Conservation (phyloP, 2,329 filamentous ascomycete species). For the Epichloe elymi region DNA sequence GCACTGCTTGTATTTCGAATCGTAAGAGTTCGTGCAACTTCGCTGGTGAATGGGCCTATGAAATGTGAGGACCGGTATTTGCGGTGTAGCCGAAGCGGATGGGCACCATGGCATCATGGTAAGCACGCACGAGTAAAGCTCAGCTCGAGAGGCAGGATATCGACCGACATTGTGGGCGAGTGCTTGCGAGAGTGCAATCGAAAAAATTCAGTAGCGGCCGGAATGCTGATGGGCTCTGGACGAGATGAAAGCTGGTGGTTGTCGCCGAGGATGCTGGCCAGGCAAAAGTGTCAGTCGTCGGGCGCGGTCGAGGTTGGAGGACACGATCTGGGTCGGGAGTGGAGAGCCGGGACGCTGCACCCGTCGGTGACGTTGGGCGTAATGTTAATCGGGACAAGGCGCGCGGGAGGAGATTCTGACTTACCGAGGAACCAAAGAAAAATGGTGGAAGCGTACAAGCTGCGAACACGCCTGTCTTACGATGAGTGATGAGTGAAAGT, state of each 20-base stretch:
- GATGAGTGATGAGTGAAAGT: too few species aligned
- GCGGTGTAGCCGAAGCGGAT: not conserved
- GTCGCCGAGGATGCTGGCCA: not conserved
- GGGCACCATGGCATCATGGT: not conserved
- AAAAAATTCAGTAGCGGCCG: not conserved
- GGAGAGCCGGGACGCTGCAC: not conserved
- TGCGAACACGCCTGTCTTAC: too few species aligned
- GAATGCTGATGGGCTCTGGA: not conserved
- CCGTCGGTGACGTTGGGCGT: too few species aligned
- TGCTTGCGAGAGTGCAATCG: conserved; percentile 1
- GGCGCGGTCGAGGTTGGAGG: conserved; percentile 2
- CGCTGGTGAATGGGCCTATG: conserved; percentile 52
- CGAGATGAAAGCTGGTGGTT: not conserved
- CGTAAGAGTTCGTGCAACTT: conserved; percentile 50
- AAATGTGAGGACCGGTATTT: conserved; percentile 7
- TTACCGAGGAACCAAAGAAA: too few species aligned
- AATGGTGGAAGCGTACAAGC: too few species aligned
- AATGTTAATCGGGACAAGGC: too few species aligned
- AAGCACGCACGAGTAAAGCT: conserved; percentile 71
- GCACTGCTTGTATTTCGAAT: conserved; percentile 51
- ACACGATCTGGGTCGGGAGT: conserved; percentile 1
- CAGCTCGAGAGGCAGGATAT: conserved; percentile 83
- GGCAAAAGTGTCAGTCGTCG: not conserved
- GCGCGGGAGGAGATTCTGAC: too few species aligned
- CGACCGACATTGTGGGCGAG: conserved; percentile 67